Percentiles rank a stretch among this genome's conserved stretches.
These are phyloP conservation scores for Sparassis latifolia DNA, from an alignment of 1,284 basidiomycete species.

Conservation along the genomic window DNA sequence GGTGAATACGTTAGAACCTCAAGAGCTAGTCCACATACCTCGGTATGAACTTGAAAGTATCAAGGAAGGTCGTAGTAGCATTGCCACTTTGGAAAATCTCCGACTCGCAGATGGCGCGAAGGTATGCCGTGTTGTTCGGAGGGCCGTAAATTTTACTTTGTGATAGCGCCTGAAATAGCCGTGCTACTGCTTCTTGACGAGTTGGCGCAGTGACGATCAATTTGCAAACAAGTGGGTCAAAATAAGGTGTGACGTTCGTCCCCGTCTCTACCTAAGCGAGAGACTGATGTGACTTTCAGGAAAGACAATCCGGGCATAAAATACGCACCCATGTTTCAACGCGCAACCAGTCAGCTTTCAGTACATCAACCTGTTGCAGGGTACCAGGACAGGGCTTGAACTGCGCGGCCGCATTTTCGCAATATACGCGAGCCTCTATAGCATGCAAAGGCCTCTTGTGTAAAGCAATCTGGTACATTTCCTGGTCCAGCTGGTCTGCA, in stretches of 20 bases:
- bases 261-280: constrained; percentile 32
- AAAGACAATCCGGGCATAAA: neutral
- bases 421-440: constrained; percentile 63
- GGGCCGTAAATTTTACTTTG: constrained; percentile 39
- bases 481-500: constrained; percentile 27
- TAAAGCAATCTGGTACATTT: constrained; percentile 21
- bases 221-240: constrained; percentile 54
- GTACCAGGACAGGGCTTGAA: constrained; percentile 61
- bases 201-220: constrained; percentile 39
- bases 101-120: constrained; percentile 38
- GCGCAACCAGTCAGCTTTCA: constrained; percentile 39
- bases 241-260: constrained; percentile 45
- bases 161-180: constrained; percentile 32
- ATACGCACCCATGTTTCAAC: constrained; percentile 47
- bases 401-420: constrained; percentile 54
- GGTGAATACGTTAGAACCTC: neutral
- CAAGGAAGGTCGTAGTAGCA: constrained; percentile 52
- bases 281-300: neutral
- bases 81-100: constrained; percentile 38
- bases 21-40: constrained; percentile 23
- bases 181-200: constrained; percentile 34
- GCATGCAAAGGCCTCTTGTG: constrained; percentile 28
- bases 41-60: constrained; percentile 37
- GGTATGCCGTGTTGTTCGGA: constrained; percentile 51
- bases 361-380: constrained; percentile 48